Evolutionary conservation across 805 yeast species (phyloP).

Genomic region (Lachancea quebecensis): DNA sequence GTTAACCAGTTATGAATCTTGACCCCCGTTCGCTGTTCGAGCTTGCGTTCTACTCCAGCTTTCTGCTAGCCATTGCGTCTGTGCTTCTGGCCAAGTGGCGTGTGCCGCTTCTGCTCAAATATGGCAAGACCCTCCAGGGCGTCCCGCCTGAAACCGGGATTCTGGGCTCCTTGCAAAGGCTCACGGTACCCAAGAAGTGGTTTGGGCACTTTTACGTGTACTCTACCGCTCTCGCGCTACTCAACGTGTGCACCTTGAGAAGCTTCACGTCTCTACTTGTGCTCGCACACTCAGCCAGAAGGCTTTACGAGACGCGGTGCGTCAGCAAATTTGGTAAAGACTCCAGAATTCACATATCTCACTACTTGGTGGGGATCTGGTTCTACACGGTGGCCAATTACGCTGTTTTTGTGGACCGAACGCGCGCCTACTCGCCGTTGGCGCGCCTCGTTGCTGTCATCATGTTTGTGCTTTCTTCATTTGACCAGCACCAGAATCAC

Average conservation of each 20-base stretch:
- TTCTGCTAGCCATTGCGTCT: conserved; percentile 5
- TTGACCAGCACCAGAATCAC: conserved; percentile 39
- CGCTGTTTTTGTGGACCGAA: conserved; percentile 18
- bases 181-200: conserved; percentile 56
- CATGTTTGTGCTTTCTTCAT: conserved; percentile 21
- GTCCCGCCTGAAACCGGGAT: conserved; percentile 5
- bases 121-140: conserved; percentile 38
- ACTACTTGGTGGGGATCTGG: conserved; percentile 57
- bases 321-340: conserved; percentile 41
- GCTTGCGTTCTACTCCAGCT: background rate
- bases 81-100: conserved; percentile 27
- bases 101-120: conserved; percentile 35
- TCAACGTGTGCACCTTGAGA: conserved; percentile 15
- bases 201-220: conserved; percentile 57
- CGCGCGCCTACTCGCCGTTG: background rate
- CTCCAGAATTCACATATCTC: conserved; percentile 57
- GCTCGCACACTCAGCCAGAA: conserved; percentile 47
- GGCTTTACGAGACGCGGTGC: conserved; percentile 47
- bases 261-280: conserved; percentile 21
- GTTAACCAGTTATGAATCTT: too few species aligned
- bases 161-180: background rate
- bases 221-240: conserved; percentile 30
- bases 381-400: conserved; percentile 48
- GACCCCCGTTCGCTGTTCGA: background rate
- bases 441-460: conserved; percentile 6